These are phyloP conservation scores for Plasmodium malariae DNA, from an alignment of 169 alveolate species.

Conservation along the genomic window DNA sequence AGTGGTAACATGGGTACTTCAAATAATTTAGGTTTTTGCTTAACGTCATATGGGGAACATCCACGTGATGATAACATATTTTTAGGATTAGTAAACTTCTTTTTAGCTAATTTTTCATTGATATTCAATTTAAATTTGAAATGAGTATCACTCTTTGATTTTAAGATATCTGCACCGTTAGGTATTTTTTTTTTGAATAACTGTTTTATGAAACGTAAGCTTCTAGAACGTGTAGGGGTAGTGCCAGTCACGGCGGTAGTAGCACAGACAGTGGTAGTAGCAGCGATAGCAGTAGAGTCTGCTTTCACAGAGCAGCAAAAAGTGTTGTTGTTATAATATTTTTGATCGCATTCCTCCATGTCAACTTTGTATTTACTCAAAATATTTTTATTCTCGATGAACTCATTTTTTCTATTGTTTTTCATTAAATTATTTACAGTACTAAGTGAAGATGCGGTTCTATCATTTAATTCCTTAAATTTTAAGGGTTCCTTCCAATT, in stretches of 20 bases:
- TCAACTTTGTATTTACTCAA: neutral
- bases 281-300: too few species aligned
- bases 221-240: neutral
- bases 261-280: too few species aligned
- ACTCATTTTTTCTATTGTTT: neutral
- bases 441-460: neutral
- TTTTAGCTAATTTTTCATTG: neutral
- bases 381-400: neutral
- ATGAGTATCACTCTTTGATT: neutral
- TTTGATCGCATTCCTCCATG: neutral
- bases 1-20: neutral
- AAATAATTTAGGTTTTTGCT: slow-evolving; percentile 1
- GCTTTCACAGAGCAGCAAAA: slow-evolving; percentile 49
- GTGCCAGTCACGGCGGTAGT: too few species aligned
- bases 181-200: neutral
- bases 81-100: neutral
- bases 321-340: neutral
- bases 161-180: neutral
- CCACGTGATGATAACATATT: neutral
- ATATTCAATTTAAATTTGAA: neutral
- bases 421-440: neutral
- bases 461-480: neutral
- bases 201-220: neutral
- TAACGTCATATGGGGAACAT: neutral
- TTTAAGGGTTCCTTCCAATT: neutral